Evolutionary conservation across 2,329 filamentous ascomycete genomes (phyloP).

Genomic region (Emmonsiellopsis sp.): DNA sequence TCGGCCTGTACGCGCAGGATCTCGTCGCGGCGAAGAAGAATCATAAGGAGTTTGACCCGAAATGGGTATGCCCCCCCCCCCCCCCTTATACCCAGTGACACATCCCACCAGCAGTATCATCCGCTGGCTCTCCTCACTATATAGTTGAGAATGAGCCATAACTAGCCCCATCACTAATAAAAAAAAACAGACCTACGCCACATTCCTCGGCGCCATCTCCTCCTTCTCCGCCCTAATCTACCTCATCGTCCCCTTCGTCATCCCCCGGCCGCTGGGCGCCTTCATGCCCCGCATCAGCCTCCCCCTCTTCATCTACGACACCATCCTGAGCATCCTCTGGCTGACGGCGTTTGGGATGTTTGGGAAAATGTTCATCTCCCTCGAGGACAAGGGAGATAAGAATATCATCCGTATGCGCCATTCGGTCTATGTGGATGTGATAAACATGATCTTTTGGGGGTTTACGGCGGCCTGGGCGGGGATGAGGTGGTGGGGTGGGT

Average conservation of each 20-base stretch:
- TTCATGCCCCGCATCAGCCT: conserved; percentile 15
- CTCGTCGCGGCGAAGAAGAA: conserved; percentile 46
- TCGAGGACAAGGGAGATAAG: conserved; percentile 33
- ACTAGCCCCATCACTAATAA: conserved; percentile 2
- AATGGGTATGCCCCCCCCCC: conserved; percentile 51
- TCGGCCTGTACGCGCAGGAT: conserved; percentile 68
- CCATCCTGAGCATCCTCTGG: conserved; percentile 67
- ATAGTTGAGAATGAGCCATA: neutral
- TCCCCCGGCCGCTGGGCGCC: conserved; percentile 24
- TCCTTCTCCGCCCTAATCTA: conserved; percentile 57
- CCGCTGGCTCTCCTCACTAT: neutral
- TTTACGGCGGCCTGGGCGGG: conserved; percentile 41
- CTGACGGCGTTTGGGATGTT: conserved; percentile 76
- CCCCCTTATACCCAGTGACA: neutral
- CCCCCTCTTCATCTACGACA: conserved; percentile 57
- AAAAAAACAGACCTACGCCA: conserved; percentile 54
- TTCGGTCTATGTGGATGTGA: conserved; percentile 74
- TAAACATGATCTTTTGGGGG: conserved; percentile 68
- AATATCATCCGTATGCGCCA: conserved; percentile 70
- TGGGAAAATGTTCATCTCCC: conserved; percentile 63
- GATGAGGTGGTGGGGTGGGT: conserved; percentile 24
- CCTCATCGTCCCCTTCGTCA: conserved; percentile 49
- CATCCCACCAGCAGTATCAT: neutral
- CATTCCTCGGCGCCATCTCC: conserved; percentile 57
- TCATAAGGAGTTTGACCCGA: conserved; percentile 47